Evolutionary conservation across 352 stramenopile species (phyloP).

Genomic region (Peronospora destructor): DNA sequence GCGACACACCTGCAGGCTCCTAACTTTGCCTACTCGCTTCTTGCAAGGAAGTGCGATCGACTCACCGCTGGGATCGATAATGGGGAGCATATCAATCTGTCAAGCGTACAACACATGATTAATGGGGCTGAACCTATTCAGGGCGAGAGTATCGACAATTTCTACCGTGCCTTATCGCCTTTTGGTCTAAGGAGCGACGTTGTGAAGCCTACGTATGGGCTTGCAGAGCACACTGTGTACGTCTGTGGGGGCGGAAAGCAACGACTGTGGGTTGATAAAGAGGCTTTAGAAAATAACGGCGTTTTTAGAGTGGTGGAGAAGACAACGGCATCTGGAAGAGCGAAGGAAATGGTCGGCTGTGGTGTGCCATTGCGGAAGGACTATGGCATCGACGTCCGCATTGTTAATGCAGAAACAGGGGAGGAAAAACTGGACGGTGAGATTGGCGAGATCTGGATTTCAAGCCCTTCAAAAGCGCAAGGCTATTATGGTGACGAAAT

Average conservation of each 20-base stretch:
- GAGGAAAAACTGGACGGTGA: conserved; percentile 38
- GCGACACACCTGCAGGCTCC: conserved; percentile 97
- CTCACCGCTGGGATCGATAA: conserved; percentile 22
- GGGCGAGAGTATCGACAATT: conserved; percentile 75
- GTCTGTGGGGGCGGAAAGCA: conserved; percentile 91
- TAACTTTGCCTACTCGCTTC: conserved; percentile 98
- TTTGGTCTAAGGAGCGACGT: conserved; percentile 83
- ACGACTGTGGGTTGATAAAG: conserved; percentile 86
- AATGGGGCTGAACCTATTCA: conserved; percentile 98
- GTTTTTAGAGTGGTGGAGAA: conserved; percentile 39
- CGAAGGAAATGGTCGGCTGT: conserved; percentile 91
- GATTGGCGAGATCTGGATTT: conserved; percentile 88
- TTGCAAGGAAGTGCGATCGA: conserved; percentile 89
- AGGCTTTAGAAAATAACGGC: conserved; percentile 80
- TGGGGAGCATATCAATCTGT: conserved; percentile 80
- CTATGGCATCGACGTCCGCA: conserved; percentile 89
- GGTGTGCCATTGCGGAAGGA: conserved; percentile 79
- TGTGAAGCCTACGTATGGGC: conserved; percentile 96
- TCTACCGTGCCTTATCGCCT: conserved; percentile 84
- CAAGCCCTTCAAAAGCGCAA: conserved; percentile 85
- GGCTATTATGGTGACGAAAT: conserved; percentile 90
- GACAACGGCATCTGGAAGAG: conserved; percentile 1
- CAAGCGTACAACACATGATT: conserved; percentile 92
- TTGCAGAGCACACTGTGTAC: conserved; percentile 99
- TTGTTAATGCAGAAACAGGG: conserved; percentile 86